Conservation (phyloP, 2,329 filamentous ascomycete genomes). For the Corinectria fuckeliana region DNA sequence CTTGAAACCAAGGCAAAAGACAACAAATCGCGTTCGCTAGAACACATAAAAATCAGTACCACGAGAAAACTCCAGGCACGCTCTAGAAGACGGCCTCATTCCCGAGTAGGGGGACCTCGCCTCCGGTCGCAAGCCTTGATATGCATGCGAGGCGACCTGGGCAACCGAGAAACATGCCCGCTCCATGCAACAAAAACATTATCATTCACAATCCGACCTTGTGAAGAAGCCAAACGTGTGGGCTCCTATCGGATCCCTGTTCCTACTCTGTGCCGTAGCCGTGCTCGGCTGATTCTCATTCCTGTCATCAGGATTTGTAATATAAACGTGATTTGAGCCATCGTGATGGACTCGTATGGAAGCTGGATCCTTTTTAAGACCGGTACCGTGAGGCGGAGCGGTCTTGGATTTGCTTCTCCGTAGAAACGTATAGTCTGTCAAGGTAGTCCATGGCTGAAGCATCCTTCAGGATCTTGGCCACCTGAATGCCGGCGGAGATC, state of each 20-base stretch:
- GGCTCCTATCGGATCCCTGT: conserved; percentile 33
- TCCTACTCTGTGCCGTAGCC: conserved; percentile 38
- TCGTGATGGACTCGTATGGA: conserved; percentile 32
- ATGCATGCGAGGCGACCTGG: conserved; percentile 21
- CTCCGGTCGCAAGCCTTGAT: conserved; percentile 23
- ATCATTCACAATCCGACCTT: conserved; percentile 40
- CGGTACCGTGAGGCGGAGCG: conserved; percentile 52
- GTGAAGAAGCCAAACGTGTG: conserved; percentile 20
- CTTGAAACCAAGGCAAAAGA: conserved; percentile 4
- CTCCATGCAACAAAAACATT: conserved; percentile 36
- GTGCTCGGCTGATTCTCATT: conserved; percentile 35
- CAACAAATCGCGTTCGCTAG: conserved; percentile 24
- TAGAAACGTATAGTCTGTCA: conserved; percentile 81
- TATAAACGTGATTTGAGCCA: conserved; percentile 38
- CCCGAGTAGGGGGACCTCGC: conserved; percentile 27
- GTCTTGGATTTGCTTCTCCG: conserved; percentile 79
- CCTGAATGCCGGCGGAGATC: conserved; percentile 85
- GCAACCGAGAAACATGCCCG: conserved; percentile 22
- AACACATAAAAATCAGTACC: conserved; percentile 15
- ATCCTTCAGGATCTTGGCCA: conserved; percentile 87
- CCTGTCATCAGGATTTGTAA: conserved; percentile 31
- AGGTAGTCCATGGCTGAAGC: conserved; percentile 82
- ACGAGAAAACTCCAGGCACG: conserved; percentile 36
- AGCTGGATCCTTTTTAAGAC: conserved; percentile 38
- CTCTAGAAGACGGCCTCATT: conserved; percentile 32